Evolutionary conservation across 345 rosid species (phyloP).

Genomic region (Aurinia saxatilis): DNA sequence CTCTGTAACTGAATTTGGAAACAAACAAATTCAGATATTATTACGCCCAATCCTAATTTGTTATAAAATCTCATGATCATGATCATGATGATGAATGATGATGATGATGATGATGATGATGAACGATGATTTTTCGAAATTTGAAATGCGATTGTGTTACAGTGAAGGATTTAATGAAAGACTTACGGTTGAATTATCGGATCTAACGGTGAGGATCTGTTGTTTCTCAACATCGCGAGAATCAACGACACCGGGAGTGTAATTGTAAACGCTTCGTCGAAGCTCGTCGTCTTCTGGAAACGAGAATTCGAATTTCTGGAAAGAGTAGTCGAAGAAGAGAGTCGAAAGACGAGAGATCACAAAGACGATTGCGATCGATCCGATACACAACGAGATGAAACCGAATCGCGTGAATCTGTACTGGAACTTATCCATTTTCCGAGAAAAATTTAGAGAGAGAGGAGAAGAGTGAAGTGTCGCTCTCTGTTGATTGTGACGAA

Average conservation of each 20-base stretch:
- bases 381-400: slow-evolving; percentile 11
- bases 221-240: slow-evolving; percentile 7
- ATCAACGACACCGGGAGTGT: slow-evolving; percentile 27
- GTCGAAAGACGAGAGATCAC: slow-evolving; percentile 16
- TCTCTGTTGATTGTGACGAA: not conserved
- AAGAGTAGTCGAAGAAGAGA: slow-evolving; percentile 19
- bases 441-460: slow-evolving; percentile 17
- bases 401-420: not conserved
- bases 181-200: slow-evolving; percentile 19
- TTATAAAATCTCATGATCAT: too few relatives aligned
- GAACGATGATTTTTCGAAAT: not conserved
- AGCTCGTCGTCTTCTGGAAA: slow-evolving; percentile 27
- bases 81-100: too few relatives aligned
- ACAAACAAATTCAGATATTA: not conserved
- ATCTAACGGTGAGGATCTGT: slow-evolving; percentile 16
- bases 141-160: not conserved
- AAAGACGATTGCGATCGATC: slow-evolving; percentile 22
- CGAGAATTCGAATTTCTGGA: slow-evolving; percentile 19
- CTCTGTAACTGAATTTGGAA: slow-evolving; percentile 25
- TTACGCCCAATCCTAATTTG: too few relatives aligned
- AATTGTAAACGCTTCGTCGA: slow-evolving; percentile 22
- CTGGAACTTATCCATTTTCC: slow-evolving; percentile 17
- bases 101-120: not conserved
- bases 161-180: not conserved
- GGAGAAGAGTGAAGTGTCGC: not conserved